Conservation (phyloP, 2,329 filamentous ascomycete species). For the Ophiostoma populinum region DNA sequence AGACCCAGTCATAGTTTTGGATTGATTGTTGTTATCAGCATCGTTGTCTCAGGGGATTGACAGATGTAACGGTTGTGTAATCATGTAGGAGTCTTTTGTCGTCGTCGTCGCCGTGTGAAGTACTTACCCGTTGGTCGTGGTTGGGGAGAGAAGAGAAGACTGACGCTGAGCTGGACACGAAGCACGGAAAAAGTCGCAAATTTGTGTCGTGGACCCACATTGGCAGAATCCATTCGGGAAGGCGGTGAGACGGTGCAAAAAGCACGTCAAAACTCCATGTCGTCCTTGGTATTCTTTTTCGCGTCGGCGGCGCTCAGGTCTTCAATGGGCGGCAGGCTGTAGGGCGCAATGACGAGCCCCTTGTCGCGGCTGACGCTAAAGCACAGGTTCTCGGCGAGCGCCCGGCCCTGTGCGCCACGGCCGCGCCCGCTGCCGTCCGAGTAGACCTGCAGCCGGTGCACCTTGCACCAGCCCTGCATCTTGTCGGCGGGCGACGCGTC, state of each 20-base stretch:
- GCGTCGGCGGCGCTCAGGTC: constrained; percentile 42
- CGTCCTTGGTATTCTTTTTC: constrained; percentile 47
- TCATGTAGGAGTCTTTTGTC: constrained; percentile 22
- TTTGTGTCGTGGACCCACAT: too few species aligned
- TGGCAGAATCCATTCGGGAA: too few species aligned
- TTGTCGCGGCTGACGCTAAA: constrained; percentile 70
- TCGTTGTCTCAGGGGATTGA: constrained; percentile 39
- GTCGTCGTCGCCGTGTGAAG: too few species aligned
- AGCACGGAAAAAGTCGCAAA: too few species aligned
- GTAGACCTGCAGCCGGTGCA: constrained; percentile 68
- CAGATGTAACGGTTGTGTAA: constrained; percentile 35
- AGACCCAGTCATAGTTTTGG: constrained; percentile 9
- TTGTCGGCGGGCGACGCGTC: constrained; percentile 44
- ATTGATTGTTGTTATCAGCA: constrained; percentile 18
- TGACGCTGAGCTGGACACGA: too few species aligned
- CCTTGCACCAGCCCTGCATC: constrained; percentile 69
- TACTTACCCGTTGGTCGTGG: too few species aligned
- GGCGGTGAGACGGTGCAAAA: constrained; percentile 12
- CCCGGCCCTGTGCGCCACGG: constrained; percentile 48
- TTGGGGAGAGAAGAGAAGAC: too few species aligned
- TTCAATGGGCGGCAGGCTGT: constrained; percentile 73
- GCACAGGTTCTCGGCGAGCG: constrained; percentile 67
- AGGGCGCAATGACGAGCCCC: constrained; percentile 74
- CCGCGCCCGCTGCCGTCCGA: constrained; percentile 77
- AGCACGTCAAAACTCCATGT: constrained; percentile 51